Percentiles rank a stretch among this genome's conserved stretches.
Evolutionary conservation across 2,329 filamentous ascomycete species (phyloP).

Genomic region (Microdochium paspali): DNA sequence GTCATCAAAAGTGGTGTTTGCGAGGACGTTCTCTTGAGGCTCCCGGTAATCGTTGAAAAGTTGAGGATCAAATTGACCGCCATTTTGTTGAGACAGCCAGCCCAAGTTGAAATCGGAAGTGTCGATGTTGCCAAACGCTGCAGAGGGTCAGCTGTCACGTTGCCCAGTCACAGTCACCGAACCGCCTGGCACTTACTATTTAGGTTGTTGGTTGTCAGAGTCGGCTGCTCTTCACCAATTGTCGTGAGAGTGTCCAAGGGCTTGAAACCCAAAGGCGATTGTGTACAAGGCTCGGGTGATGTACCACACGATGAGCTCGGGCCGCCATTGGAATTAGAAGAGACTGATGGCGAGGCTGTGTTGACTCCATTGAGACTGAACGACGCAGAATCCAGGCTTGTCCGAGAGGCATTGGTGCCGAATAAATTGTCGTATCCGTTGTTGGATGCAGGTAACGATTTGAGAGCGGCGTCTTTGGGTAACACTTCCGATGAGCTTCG

Average conservation of each 20-base stretch:
- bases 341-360: constrained; percentile 55
- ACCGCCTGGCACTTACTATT: constrained; percentile 40
- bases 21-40: constrained; percentile 70
- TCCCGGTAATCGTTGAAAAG: constrained; percentile 91
- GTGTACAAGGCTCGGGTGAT: constrained; percentile 66
- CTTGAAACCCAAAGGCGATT: constrained; percentile 60
- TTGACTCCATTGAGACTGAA: constrained; percentile 40
- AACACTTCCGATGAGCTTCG: neutral
- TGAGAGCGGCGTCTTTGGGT: neutral
- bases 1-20: constrained; percentile 61
- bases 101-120: constrained; percentile 52
- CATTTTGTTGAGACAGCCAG: constrained; percentile 72
- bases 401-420: constrained; percentile 33
- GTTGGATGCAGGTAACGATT: constrained; percentile 15
- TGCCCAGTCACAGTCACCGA: constrained; percentile 31
- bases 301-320: constrained; percentile 63
- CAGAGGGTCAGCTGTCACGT: constrained; percentile 3
- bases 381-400: constrained; percentile 39
- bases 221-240: constrained; percentile 55
- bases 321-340: constrained; percentile 49
- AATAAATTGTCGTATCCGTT: constrained; percentile 27
- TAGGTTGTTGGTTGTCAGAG: constrained; percentile 26
- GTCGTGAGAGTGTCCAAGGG: constrained; percentile 52
- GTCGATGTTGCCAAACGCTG: constrained; percentile 27
- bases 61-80: constrained; percentile 81